Evolutionary conservation across 805 yeast genomes (phyloP), one percentile per base, ranked within the genome.

Genomic region (Yarrowia hollandica): DNA sequence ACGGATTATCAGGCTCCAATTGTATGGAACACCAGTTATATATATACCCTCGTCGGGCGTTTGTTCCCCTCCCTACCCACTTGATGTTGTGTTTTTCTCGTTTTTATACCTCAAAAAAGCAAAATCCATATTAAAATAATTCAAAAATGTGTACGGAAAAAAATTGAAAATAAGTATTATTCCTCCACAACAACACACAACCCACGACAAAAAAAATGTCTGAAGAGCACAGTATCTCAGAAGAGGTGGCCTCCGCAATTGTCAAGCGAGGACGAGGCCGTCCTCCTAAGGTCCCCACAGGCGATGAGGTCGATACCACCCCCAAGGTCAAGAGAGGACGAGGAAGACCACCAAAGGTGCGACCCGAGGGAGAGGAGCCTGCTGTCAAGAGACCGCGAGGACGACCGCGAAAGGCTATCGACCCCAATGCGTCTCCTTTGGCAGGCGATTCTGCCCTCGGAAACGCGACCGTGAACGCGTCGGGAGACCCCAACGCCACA

Each of bases 261-360:
- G 55, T 33, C 5, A 48, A 48, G 30, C 38, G 55, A 22, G 55
- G 55, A 8, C 39, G 55, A 4, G 55, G 55, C 15, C 39, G 55
- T 3, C 55, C 55, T 15, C 55, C 55, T 22, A 48, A 48, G 55
- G 55, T 44, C 14, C 54, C 55, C 31, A 31, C 38, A 16, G 39
- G 30, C 39, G 26, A 22, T 15, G 39, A 30, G 7, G 8, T 8
- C 12, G 55, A 28, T 33, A 6, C 15, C 22, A 22, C 38, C n/a
- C 55, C 55, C 39, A 30, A 48, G 39, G 55, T 33, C 39, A 48
- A 48, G 55, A 19, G 55, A 48, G 55, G 55, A 31, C 55, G 55
- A 15, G 55, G 55, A 15, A 11, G 55, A 12, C 55, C 55, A 31
- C 55, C 55, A 48, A 48, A 48, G 55, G 55, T 48, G 18, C 38